phyloP scores from a whole-genome alignment of 1,284 basidiomycete species.

The Cutaneotrichosporon dermatis region DNA sequence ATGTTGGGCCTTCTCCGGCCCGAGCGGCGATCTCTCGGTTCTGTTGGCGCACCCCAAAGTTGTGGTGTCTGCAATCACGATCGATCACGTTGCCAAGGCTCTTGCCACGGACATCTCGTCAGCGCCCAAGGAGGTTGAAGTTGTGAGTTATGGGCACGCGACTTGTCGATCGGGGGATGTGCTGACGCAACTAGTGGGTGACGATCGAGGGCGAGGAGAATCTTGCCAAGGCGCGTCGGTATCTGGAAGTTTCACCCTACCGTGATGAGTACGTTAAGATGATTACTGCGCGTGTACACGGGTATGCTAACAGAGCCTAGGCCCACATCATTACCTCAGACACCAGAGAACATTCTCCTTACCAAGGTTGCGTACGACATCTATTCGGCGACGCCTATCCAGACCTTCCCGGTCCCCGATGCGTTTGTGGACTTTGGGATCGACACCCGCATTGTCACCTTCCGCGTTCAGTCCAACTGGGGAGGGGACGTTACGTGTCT shows the following conservation, averaged over 20 bases:
- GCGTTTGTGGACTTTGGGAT: conserved; percentile 65
- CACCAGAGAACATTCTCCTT: conserved; percentile 55
- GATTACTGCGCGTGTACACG: not conserved
- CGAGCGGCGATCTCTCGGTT: conserved; percentile 74
- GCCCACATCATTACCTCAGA: conserved; percentile 38
- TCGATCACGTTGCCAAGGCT: conserved; percentile 80
- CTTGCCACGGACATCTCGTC: conserved; percentile 70
- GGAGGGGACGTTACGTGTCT: conserved; percentile 83
- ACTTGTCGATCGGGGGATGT: not conserved
- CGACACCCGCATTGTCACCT: conserved; percentile 73
- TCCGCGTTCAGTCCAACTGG: conserved; percentile 79
- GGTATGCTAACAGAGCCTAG: conserved; percentile 11
- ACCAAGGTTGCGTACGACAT: conserved; percentile 77
- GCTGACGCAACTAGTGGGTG: conserved; percentile 59
- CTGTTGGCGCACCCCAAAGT: conserved; percentile 63
- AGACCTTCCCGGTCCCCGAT: conserved; percentile 74
- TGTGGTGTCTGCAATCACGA: conserved; percentile 68
- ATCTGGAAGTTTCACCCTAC: conserved; percentile 24
- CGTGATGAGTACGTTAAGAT: not conserved
- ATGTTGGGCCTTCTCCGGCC: conserved; percentile 88
- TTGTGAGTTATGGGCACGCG: conserved; percentile 33
- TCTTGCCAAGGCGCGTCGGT: conserved; percentile 54
- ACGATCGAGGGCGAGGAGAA: conserved; percentile 73
- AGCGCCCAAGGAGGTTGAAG: conserved; percentile 78
- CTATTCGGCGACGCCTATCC: conserved; percentile 62